Conservation (phyloP, 768 basidiomycete genomes). For the Chalciporus chontae region DNA sequence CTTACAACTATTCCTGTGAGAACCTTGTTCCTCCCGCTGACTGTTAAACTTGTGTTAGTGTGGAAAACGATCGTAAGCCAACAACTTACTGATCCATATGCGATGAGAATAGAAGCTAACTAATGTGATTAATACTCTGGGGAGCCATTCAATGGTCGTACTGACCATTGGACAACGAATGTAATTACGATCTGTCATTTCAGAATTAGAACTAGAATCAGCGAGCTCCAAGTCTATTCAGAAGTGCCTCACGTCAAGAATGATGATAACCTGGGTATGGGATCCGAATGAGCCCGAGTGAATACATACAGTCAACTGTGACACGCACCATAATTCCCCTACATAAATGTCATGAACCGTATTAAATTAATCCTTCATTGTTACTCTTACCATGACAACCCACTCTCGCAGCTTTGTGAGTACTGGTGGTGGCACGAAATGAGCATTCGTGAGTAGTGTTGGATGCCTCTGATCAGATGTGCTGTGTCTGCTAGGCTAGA, state of each 20-base stretch:
- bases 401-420: neutral
- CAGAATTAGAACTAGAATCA: neutral
- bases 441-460: conserved; percentile 6
- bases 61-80: neutral
- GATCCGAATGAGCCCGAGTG: neutral
- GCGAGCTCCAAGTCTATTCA: too few relatives aligned
- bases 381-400: conserved; percentile 10
- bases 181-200: conserved; percentile 3
- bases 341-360: neutral
- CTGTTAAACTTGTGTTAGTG: neutral
- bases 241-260: conserved; percentile 7
- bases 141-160: neutral
- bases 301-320: too few relatives aligned
- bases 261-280: neutral
- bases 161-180: conserved; percentile 13
- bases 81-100: conserved; percentile 17
- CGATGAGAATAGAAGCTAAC: conserved; percentile 16
- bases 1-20: too few relatives aligned
- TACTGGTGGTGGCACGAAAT: conserved; percentile 5
- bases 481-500: conserved; percentile 3
- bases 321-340: conserved; percentile 13
- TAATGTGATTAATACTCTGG: neutral
- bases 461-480: conserved; percentile 3
- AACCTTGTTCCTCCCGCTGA: conserved; percentile 10
- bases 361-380: neutral